phyloP scores from a whole-genome alignment of 805 yeast genomes.

The Lipomyces starkeyi region DNA sequence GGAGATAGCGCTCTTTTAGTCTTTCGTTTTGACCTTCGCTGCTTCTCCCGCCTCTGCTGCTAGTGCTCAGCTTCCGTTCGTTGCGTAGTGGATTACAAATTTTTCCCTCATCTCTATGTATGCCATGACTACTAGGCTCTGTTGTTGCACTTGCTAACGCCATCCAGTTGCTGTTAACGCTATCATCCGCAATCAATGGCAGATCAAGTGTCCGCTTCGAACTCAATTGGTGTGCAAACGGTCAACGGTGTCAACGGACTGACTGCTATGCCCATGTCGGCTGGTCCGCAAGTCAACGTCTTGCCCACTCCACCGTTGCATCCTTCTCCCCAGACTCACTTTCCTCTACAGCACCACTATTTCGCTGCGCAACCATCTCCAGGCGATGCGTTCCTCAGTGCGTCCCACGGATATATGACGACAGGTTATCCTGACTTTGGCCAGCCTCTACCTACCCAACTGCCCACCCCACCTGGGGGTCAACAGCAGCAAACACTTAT shows the following conservation, averaged over 20 bases:
- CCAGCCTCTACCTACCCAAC: constrained; percentile 20
- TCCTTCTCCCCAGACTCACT: constrained; percentile 20
- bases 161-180: not conserved
- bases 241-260: constrained; percentile 12
- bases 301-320: constrained; percentile 25
- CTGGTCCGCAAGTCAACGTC: constrained; percentile 11
- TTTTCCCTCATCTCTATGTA: not conserved
- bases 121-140: not conserved
- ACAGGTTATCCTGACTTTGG: constrained; percentile 22
- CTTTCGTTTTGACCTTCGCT: not conserved
- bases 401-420: constrained; percentile 20
- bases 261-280: constrained; percentile 1
- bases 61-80: not conserved
- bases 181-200: constrained; percentile 10
- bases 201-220: constrained; percentile 17
- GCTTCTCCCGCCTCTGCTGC: not conserved
- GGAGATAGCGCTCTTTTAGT: not conserved
- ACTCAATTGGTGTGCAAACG: constrained; percentile 2
- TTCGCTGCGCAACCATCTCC: constrained; percentile 14
- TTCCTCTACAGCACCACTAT: constrained; percentile 24
- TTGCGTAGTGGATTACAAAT: not conserved
- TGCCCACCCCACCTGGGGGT: constrained; percentile 27
- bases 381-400: constrained; percentile 1
- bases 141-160: not conserved
- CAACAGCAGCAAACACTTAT: constrained; percentile 5